Conservation (phyloP, 73 alveolate genomes). For the Uronychia binucleata region DNA sequence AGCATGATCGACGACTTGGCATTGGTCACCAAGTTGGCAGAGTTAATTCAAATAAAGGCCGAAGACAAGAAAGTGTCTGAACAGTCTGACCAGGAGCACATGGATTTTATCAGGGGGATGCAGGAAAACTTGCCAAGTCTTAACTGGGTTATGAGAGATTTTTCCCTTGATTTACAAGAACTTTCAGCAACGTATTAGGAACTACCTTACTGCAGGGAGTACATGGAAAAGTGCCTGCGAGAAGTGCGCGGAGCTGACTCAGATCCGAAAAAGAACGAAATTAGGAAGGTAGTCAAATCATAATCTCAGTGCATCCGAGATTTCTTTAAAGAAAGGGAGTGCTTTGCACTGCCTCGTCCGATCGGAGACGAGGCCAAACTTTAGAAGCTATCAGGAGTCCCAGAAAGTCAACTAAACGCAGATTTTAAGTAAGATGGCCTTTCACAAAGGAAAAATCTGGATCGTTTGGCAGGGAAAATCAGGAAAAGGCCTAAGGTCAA, state of each 20-base stretch:
- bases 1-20: conserved; percentile 86
- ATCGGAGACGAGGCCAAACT: conserved; percentile 79
- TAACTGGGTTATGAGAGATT: conserved; percentile 95
- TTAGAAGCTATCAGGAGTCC: conserved; percentile 80
- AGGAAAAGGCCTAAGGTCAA: conserved; percentile 67
- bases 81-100: neutral
- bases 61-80: neutral
- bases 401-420: conserved; percentile 74
- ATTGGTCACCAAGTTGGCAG: conserved; percentile 74
- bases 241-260: conserved; percentile 73
- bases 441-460: conserved; percentile 8
- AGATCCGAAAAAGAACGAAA: conserved; percentile 75
- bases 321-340: conserved; percentile 83
- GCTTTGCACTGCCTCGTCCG: conserved; percentile 88
- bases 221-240: conserved; percentile 83
- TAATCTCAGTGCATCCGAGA: conserved; percentile 1
- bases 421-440: conserved; percentile 75
- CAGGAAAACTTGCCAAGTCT: conserved; percentile 86
- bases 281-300: conserved; percentile 74
- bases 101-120: conserved; percentile 62
- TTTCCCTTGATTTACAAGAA: conserved; percentile 80
- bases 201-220: no score
- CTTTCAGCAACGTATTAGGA: conserved; percentile 84
- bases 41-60: conserved; percentile 49
- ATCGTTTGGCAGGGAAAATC: conserved; percentile 72